Base-by-base conservation (phyloP, 1,284 basidiomycete genomes). In the Sparassis latifolia region DNA sequence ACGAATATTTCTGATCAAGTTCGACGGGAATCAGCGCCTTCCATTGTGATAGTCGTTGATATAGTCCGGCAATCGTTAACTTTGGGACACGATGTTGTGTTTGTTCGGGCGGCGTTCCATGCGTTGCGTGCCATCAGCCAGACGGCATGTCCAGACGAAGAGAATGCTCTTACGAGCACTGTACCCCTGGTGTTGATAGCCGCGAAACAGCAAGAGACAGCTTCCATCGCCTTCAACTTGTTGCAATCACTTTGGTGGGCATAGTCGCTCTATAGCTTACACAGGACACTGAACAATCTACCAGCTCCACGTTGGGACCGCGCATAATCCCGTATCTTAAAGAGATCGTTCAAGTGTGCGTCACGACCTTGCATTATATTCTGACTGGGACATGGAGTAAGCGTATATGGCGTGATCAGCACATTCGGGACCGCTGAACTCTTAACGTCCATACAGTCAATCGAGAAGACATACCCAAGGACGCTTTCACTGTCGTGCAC, bases 321-420 rank as follows among this genome's bases (percentile, higher is more conserved):
- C 84, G 93, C 0, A 75, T 91, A 45, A 91, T 97, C 47, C 90
- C 93, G 4, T 78, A 82, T 68, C 85, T 94, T 66, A 82, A 82
- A 50, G 75, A 79, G n/a, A 78, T 93, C 44, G 75, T 89, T 33
- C 69, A 78, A 5, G 73, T 81, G 47, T 80, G 80, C 52, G 71
- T 84, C 31, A 55, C 64, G 20, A 20, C 20, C 20, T 20, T 20
- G 20, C 20, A 20, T 20, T 20, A 20, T 20, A 20, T 20, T 20
- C 20, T 20, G 20, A 20, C 20, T 20, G 20, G 20, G 20, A 20
- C 20, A 20, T 20, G 20, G 20, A 20, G 20, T 20, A 20, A 20
- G 20, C 20, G 20, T 20, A 20, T 20, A 20, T 20, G 20, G 20
- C 20, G 20, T 20, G 20, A 20, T 20, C 20, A 20, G 20, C 20